These are phyloP conservation scores for Suhomyces tanzawaensis DNA, from an alignment of 805 yeast species.

Conservation along the genomic window DNA sequence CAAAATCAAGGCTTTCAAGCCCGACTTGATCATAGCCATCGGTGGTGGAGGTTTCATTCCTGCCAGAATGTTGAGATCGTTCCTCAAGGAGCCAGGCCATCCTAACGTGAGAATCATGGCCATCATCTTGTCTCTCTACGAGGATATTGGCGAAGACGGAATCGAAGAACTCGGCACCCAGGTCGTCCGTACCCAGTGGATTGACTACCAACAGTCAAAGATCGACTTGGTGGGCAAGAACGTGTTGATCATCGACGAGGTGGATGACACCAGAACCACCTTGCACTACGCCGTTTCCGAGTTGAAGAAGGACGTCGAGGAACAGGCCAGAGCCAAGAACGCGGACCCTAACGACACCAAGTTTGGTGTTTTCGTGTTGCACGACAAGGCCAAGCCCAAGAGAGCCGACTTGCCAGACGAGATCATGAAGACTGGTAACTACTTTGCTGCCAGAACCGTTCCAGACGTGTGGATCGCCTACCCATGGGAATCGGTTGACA, in stretches of 20 bases:
- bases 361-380: slow-evolving; percentile 74
- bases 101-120: slow-evolving; percentile 95
- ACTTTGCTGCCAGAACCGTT: slow-evolving; percentile 71
- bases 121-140: slow-evolving; percentile 87
- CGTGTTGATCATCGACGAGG: slow-evolving; percentile 76
- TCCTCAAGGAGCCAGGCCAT: slow-evolving; percentile 80
- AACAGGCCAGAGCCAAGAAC: slow-evolving; percentile 53
- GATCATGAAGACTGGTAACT: slow-evolving; percentile 55
- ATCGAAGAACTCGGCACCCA: slow-evolving; percentile 57
- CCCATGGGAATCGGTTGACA: slow-evolving; percentile 82
- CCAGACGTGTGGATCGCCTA: slow-evolving; percentile 85
- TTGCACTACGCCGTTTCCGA: slow-evolving; percentile 76
- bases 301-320: slow-evolving; percentile 65
- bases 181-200: slow-evolving; percentile 81
- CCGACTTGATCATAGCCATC: slow-evolving; percentile 89
- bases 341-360: slow-evolving; percentile 52
- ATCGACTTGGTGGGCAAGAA: slow-evolving; percentile 64
- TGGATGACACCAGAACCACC: slow-evolving; percentile 84
- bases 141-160: slow-evolving; percentile 50
- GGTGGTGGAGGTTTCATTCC: slow-evolving; percentile 99
- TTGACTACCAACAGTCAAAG: slow-evolving; percentile 67
- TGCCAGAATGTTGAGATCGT: slow-evolving; percentile 92
- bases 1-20: slow-evolving; percentile 66
- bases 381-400: slow-evolving; percentile 71
- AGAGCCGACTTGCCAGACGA: slow-evolving; percentile 68